Evolutionary conservation across 1,284 basidiomycete genomes (phyloP), one percentile per base, ranked within the genome.

Genomic region (Rhodotorula sp.): DNA sequence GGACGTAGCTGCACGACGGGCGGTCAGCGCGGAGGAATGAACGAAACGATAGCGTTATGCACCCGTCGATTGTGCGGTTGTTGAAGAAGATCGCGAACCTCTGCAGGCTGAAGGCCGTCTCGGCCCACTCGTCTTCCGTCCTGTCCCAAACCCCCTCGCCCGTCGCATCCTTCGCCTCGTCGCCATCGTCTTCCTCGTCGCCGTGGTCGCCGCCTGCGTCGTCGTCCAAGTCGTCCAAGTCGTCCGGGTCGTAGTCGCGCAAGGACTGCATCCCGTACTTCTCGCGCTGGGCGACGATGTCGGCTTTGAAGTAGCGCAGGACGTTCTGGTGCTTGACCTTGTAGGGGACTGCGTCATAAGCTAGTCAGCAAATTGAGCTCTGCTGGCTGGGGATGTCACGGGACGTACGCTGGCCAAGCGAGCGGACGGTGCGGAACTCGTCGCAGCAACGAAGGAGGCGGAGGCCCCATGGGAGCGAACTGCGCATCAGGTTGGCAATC

Each of bases 251-350:
- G 46, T 59, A 62, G 1, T 61, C 68, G n/a, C 68, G 53, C 2
- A 70, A 40, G 6, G 68, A 46, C 9, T 70, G 68, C 4, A 34
- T 22, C 5, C 65, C 68, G 54, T 64, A 70, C 50, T 60, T 59
- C 4, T 18, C 24, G 37, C 64, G 60, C 1, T 63, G 57, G 9
- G 28, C 7, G 34, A 22, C 16, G 6, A 63, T 37, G 31, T 62
- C 58, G 52, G n/a, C 31, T 13, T 55, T 34, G 47, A 69, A 50
- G 52, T 59, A 51, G 54, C 28, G 44, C 5, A 70, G 40, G 30
- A 66, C 26, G 5, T 28, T 44, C 2, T 58, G 26, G 44, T 50
- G 48, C 40, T 54, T 57, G 53, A 61, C 20, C 20, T 40, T 55
- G 47, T 30, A 16, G 55, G 65, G 59, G 50, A 22, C 67, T 68